Evolutionary conservation across 2,329 filamentous ascomycete genomes (phyloP).

Genomic region (Claviceps arundinis): DNA sequence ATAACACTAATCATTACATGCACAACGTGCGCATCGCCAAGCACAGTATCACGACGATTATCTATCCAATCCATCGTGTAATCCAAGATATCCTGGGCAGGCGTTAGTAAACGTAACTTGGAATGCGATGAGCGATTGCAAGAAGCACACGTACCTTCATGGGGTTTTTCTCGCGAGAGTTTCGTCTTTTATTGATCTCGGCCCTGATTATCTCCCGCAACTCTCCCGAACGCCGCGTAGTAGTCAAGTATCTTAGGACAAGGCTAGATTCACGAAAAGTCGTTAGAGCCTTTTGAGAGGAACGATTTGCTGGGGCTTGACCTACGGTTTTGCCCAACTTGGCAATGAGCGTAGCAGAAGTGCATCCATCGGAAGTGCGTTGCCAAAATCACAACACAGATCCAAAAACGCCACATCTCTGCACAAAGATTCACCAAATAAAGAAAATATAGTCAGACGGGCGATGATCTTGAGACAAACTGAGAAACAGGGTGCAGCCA

Average conservation of each 20-base stretch:
- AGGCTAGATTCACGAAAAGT: neutral
- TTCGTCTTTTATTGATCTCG: slow-evolving; percentile 5
- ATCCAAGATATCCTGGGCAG: slow-evolving; percentile 7
- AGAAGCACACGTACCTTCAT: slow-evolving; percentile 4
- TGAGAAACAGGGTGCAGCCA: slow-evolving; percentile 7
- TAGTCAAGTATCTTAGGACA: slow-evolving; percentile 2
- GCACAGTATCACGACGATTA: neutral
- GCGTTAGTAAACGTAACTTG: neutral
- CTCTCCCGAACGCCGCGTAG: slow-evolving; percentile 1
- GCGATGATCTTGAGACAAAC: slow-evolving; percentile 7
- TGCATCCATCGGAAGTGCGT: slow-evolving; percentile 6
- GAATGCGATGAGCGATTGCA: too few relatives aligned
- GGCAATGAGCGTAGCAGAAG: slow-evolving; percentile 6
- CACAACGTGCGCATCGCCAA: slow-evolving; percentile 4
- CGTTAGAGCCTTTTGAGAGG: neutral
- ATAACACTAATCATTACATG: slow-evolving; percentile 7
- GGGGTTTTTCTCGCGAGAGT: neutral
- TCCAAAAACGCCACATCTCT: slow-evolving; percentile 6
- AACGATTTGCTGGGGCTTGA: neutral
- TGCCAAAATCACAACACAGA: slow-evolving; percentile 6
- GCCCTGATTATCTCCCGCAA: slow-evolving; percentile 1
- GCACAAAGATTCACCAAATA: slow-evolving; percentile 7
- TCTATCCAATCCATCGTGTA: slow-evolving; percentile 7
- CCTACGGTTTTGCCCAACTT: slow-evolving; percentile 4
- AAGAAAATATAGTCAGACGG: slow-evolving; percentile 7